A percentile compares a stretch with the other conserved stretches of the same genome.
These are phyloP conservation scores for Cryptosporidium parvum DNA, from an alignment of 169 alveolate species.

Conservation along the genomic window DNA sequence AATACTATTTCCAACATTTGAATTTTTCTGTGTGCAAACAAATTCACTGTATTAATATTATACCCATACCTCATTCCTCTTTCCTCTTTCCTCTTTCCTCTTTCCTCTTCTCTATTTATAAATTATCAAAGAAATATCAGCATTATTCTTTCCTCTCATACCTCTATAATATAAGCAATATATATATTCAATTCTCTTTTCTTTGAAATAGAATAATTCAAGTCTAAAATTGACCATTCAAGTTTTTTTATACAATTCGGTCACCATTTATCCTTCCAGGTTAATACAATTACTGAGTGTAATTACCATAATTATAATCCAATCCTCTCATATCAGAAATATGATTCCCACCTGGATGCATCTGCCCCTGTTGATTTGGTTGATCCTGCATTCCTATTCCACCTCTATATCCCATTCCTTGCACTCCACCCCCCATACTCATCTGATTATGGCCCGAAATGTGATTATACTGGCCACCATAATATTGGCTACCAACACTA, in stretches of 20 bases:
- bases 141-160: neutral
- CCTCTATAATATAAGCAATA: neutral
- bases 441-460: neutral
- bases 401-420: neutral
- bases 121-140: neutral
- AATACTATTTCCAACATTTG: neutral
- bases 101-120: neutral
- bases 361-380: neutral
- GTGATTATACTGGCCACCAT: neutral
- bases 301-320: conserved; percentile 7
- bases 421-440: neutral
- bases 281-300: neutral
- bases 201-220: too few species aligned
- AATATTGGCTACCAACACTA: neutral
- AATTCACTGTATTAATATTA: neutral
- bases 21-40: conserved; percentile 2
- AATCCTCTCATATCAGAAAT: neutral
- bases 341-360: neutral
- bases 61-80: too few species aligned
- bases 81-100: neutral
- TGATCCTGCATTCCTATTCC: neutral
- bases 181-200: too few species aligned
- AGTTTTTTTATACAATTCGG: neutral
- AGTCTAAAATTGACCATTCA: too few species aligned
- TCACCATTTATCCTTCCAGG: neutral